These are phyloP conservation scores for Fusarium brevicatenulatum DNA, from an alignment of 2,329 filamentous ascomycete species.

Conservation along the genomic window DNA sequence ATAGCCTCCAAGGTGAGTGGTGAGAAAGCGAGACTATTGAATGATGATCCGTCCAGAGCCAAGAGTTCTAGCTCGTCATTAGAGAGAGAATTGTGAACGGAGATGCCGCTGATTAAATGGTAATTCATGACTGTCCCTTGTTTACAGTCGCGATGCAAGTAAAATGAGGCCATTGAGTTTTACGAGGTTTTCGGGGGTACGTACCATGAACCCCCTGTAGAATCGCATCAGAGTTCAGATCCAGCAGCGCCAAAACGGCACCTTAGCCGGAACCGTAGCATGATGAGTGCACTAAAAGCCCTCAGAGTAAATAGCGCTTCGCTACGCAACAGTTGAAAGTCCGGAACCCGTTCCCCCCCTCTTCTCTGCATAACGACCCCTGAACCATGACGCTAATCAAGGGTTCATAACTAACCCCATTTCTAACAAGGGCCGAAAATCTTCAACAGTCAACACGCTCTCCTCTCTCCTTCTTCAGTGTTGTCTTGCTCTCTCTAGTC, in stretches of 20 bases:
- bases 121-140: not conserved
- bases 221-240: not conserved
- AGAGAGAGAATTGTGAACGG: not conserved
- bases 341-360: conserved; percentile 7
- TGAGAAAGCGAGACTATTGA: not conserved
- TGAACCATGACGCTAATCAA: conserved; percentile 8
- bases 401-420: conserved; percentile 9
- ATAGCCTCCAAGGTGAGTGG: not conserved
- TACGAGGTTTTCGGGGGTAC: not conserved
- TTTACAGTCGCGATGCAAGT: not conserved
- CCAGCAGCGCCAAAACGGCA: not conserved
- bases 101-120: not conserved
- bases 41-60: not conserved
- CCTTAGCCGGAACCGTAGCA: not conserved
- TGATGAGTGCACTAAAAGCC: not conserved
- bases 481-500: too few relatives aligned
- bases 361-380: conserved; percentile 1
- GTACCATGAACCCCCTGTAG: not conserved
- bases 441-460: not conserved
- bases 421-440: conserved; percentile 5
- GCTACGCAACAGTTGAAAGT: conserved; percentile 5
- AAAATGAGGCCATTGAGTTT: not conserved
- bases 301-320: not conserved
- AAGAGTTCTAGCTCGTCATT: not conserved
- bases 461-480: not conserved